These are phyloP conservation scores for Debaryomyces fabryi DNA, from an alignment of 1,139 yeast species.

Conservation along the genomic window DNA sequence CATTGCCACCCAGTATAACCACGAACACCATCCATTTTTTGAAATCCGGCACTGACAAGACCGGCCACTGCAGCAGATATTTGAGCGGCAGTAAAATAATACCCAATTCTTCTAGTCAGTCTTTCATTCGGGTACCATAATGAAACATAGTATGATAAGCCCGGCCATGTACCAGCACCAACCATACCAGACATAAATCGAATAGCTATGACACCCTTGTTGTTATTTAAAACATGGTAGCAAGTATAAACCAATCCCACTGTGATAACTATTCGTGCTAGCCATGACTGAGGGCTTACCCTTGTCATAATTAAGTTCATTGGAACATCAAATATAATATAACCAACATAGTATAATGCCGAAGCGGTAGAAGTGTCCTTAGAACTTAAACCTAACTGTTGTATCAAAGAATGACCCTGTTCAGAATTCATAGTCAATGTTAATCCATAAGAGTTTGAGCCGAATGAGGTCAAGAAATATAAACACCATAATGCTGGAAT, in stretches of 20 bases:
- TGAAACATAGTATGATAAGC: constrained; percentile 80
- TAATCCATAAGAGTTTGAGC: constrained; percentile 75
- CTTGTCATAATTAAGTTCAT: constrained; percentile 86
- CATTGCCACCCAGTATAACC: constrained; percentile 88
- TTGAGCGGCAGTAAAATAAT: constrained; percentile 91
- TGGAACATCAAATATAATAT: constrained; percentile 81
- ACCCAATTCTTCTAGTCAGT: constrained; percentile 79
- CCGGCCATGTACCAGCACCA: constrained; percentile 96
- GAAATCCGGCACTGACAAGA: constrained; percentile 83
- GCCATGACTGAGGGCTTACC: constrained; percentile 84
- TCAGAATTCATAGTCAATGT: constrained; percentile 78
- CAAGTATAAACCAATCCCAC: constrained; percentile 80
- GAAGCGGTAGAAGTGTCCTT: constrained; percentile 74
- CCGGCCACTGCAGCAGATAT: constrained; percentile 86
- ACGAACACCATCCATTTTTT: constrained; percentile 69
- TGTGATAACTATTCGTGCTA: constrained; percentile 73
- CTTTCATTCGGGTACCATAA: constrained; percentile 86
- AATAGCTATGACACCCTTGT: constrained; percentile 67
- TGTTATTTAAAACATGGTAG: constrained; percentile 57
- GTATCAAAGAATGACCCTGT: constrained; percentile 62
- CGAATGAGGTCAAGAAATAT: constrained; percentile 80
- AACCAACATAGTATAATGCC: constrained; percentile 82
- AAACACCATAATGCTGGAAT: constrained; percentile 84
- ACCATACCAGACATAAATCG: constrained; percentile 78
- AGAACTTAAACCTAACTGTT: constrained; percentile 51